Evolutionary conservation across 805 yeast species (phyloP).

Genomic region (Saccharomycopsis sp.): DNA sequence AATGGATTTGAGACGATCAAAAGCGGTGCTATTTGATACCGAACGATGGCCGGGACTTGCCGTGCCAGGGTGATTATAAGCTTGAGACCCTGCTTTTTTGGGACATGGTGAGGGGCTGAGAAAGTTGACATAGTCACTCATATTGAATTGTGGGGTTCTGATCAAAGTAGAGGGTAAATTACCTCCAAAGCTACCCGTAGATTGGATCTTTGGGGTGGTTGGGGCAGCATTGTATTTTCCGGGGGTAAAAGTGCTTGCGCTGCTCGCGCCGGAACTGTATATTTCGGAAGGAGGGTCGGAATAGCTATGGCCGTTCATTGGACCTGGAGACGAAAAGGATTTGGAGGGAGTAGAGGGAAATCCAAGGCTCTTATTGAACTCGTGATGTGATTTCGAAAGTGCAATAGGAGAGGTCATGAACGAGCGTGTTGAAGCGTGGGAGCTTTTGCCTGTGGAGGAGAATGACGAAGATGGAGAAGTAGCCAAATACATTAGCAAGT

Average conservation of each 20-base stretch:
- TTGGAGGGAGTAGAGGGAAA: slow-evolving; percentile 18
- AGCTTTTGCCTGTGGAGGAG: slow-evolving; percentile 1
- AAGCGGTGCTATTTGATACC: background rate
- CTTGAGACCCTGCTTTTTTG: slow-evolving; percentile 2
- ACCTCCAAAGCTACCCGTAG: slow-evolving; percentile 20
- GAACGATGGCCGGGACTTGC: background rate
- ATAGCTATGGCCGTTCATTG: background rate
- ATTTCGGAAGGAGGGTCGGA: slow-evolving; percentile 4
- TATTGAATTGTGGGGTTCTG: slow-evolving; percentile 64
- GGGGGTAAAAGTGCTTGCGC: background rate
- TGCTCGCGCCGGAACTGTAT: background rate
- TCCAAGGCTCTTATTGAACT: background rate
- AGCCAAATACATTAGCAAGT: slow-evolving; percentile 70
- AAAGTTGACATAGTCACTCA: slow-evolving; percentile 76
- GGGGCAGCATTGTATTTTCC: slow-evolving; percentile 19
- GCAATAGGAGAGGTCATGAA: slow-evolving; percentile 18
- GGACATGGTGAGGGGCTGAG: slow-evolving; percentile 60
- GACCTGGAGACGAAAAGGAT: slow-evolving; percentile 15
- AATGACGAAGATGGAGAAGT: slow-evolving; percentile 64
- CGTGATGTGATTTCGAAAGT: slow-evolving; percentile 9
- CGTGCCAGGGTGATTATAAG: background rate
- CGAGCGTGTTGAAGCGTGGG: background rate
- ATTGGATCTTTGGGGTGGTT: slow-evolving; percentile 26
- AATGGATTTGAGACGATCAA: slow-evolving; percentile 4
- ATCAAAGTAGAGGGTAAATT: slow-evolving; percentile 18